Evolutionary conservation across 2,329 filamentous ascomycete species (phyloP).

Genomic region (Penicillium griseofulvum): DNA sequence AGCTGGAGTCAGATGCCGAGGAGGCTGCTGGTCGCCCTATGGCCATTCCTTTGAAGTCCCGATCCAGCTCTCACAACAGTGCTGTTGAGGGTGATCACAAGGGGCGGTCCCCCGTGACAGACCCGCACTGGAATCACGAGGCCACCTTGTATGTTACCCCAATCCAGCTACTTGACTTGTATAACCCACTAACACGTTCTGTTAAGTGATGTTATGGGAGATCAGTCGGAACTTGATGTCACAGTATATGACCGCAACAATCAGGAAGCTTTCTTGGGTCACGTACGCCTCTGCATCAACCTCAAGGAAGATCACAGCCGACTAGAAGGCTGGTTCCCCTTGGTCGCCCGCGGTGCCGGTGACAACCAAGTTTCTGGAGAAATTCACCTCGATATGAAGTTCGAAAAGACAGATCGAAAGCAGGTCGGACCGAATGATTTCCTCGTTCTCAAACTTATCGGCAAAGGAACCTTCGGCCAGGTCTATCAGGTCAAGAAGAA

Average conservation of each 20-base stretch:
- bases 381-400: constrained; percentile 80
- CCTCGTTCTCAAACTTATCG: constrained; percentile 91
- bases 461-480: constrained; percentile 96
- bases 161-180: background rate
- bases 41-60: constrained; percentile 94
- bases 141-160: constrained; percentile 76
- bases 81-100: constrained; percentile 63
- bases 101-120: constrained; percentile 66
- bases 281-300: constrained; percentile 76
- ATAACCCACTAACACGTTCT: constrained; percentile 27
- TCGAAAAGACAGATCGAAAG: constrained; percentile 83
- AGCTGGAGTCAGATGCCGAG: constrained; percentile 59
- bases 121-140: constrained; percentile 93
- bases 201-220: constrained; percentile 82
- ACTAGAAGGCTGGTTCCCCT: constrained; percentile 79
- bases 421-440: constrained; percentile 95
- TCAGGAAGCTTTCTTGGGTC: constrained; percentile 87
- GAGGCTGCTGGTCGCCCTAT: constrained; percentile 77
- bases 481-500: constrained; percentile 98
- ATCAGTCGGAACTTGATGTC: constrained; percentile 84
- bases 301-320: constrained; percentile 66
- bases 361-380: constrained; percentile 77
- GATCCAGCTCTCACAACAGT: constrained; percentile 95
- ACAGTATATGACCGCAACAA: constrained; percentile 87
- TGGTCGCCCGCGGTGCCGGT: constrained; percentile 77